Evolutionary conservation across 768 basidiomycete genomes (phyloP).

Genomic region (Boletellus sp.): DNA sequence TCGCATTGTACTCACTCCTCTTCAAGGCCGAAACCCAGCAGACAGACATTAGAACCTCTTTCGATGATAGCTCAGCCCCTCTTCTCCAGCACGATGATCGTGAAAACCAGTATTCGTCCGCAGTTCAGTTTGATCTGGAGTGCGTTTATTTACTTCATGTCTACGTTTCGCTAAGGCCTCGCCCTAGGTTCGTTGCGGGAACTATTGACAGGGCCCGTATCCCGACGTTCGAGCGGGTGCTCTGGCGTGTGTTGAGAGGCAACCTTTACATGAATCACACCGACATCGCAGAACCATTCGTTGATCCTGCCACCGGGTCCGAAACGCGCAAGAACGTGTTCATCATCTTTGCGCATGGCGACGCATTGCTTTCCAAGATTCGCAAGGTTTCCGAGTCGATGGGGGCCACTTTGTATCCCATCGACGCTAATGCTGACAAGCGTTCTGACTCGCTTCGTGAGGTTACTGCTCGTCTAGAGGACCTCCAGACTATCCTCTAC

Average conservation of each 20-base stretch:
- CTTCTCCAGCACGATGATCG: constrained; percentile 89
- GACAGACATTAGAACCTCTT: constrained; percentile 77
- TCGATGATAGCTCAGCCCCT: constrained; percentile 89
- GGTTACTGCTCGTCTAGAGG: constrained; percentile 84
- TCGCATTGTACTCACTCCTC: constrained; percentile 7
- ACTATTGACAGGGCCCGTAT: constrained; percentile 92
- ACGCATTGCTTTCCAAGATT: constrained; percentile 89
- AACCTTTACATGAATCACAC: constrained; percentile 99
- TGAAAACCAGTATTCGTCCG: constrained; percentile 56
- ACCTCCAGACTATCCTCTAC: constrained; percentile 83
- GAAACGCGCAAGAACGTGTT: constrained; percentile 98
- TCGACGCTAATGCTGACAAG: constrained; percentile 92
- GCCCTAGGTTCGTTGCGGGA: constrained; percentile 84
- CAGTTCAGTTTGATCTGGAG: constrained; percentile 84
- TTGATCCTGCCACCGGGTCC: constrained; percentile 76
- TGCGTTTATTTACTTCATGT: constrained; percentile 34
- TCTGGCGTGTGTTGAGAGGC: constrained; percentile 96
- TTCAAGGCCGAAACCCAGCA: constrained; percentile 73
- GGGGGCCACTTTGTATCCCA: constrained; percentile 95
- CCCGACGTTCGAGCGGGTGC: constrained; percentile 91
- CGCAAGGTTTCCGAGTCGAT: constrained; percentile 99
- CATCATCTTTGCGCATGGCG: constrained; percentile 98
- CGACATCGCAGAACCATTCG: constrained; percentile 90
- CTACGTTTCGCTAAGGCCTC: neutral
- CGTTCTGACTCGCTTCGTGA: constrained; percentile 87